Evolutionary conservation across 371 early-diverging fungal genomes (phyloP), one percentile per base, ranked within the genome.

Genomic region (Rhizopus delemar): DNA sequence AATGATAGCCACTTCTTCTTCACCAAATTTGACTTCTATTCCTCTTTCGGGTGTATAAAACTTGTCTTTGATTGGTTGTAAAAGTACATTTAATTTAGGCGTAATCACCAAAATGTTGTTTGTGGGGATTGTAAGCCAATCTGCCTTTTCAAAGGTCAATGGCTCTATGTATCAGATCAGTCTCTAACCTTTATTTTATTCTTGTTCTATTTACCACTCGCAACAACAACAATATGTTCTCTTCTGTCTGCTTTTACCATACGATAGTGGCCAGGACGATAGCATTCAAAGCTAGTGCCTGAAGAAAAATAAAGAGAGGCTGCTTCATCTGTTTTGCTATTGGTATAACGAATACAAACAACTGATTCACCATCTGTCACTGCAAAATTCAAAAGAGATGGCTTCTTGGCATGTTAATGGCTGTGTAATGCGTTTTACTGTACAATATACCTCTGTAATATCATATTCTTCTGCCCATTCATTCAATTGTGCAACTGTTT

Each of bases 221-320:
- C 89, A 31, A 93, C 84, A 0, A 93, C 84, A 4, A 93, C 89
- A 59, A 92, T 86, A 53, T 93, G 90, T 69, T 93, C 93, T 32
- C 92, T 79, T 72, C 85, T 86, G 57, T 90, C 90, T 0, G 87
- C 86, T 70, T 91, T 93, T 41, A 84, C 81, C 93, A 92, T 92
- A 31, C 82, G 74, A 59, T 92, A 91, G 63, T 84, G 80, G 6
- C 90, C 87, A 2, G 85, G 84, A 15, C 80, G 66, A 61, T 78
- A 82, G 39, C 75, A 74, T 55, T 84, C 86, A 59, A 88, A 88
- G 11, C 76, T 65, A 2, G 84, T 84, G 6, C 88, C 82, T 29
- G 92, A 92, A 32, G 93, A 93, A 61, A 87, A 93, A 55, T 87
- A 93, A 16, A 93, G 70, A 33, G 92, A 90, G 2, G 91, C 90